A percentile compares a stretch with the other conserved stretches of the same genome.
These are phyloP conservation scores for Colletotrichum cuscutae DNA, from an alignment of 2,329 filamentous ascomycete genomes.

Conservation along the genomic window DNA sequence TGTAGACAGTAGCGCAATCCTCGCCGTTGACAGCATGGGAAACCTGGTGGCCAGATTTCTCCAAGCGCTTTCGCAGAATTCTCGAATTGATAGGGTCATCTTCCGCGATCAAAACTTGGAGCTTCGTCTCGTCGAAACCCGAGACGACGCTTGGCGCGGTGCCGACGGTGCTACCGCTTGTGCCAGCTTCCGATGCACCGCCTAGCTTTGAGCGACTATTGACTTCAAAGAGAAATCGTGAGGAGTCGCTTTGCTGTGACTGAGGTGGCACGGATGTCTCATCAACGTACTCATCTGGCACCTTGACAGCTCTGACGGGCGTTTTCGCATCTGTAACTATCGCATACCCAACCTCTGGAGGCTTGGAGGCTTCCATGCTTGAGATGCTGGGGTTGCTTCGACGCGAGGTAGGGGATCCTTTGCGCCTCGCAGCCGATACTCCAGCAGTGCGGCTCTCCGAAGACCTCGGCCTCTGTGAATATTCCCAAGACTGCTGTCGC, in stretches of 20 bases:
- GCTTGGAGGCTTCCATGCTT: slow-evolving; percentile 37
- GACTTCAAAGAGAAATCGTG: slow-evolving; percentile 53
- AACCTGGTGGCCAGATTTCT: slow-evolving; percentile 79
- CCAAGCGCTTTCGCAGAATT: slow-evolving; percentile 81
- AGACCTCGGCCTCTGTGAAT: neutral
- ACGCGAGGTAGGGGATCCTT: neutral
- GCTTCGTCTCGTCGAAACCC: slow-evolving; percentile 46
- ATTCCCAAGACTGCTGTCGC: slow-evolving; percentile 37
- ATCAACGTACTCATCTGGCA: slow-evolving; percentile 58
- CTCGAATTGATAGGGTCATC: slow-evolving; percentile 90
- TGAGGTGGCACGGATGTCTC: slow-evolving; percentile 42
- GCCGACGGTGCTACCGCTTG: neutral
- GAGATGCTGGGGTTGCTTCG: slow-evolving; percentile 31
- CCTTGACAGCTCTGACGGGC: slow-evolving; percentile 57
- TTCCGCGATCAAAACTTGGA: slow-evolving; percentile 82
- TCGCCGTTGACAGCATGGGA: slow-evolving; percentile 83
- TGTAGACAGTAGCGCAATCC: slow-evolving; percentile 80
- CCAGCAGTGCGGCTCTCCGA: neutral
- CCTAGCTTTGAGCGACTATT: slow-evolving; percentile 24
- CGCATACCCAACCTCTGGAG: slow-evolving; percentile 47
- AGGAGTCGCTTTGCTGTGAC: slow-evolving; percentile 44
- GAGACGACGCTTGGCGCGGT: slow-evolving; percentile 23
- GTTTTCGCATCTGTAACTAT: slow-evolving; percentile 56
- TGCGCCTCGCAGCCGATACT: neutral
- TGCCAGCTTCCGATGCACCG: slow-evolving; percentile 16